A percentile compares a stretch with the other conserved stretches of the same genome.
Conservation (phyloP, 805 yeast genomes). For the Diddensiella transvaalensis region DNA sequence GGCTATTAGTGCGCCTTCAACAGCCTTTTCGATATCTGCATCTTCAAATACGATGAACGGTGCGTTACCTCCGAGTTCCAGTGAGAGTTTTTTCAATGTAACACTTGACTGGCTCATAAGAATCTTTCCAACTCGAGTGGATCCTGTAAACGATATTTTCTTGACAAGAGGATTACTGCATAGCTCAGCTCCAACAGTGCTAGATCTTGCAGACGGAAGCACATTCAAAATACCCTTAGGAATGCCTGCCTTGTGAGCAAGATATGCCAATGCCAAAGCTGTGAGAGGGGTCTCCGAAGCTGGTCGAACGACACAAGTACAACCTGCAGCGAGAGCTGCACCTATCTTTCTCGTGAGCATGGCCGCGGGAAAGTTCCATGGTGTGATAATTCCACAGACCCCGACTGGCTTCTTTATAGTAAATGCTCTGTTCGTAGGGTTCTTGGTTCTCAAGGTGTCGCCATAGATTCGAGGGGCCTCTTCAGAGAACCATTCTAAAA, state of each 20-base stretch:
- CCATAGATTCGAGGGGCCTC: conserved; percentile 63
- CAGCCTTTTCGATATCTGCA: conserved; percentile 63
- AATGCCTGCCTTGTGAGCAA: conserved; percentile 64
- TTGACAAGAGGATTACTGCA: conserved; percentile 54
- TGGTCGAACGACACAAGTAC: conserved; percentile 72
- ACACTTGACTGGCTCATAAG: conserved; percentile 57
- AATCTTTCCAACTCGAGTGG: conserved; percentile 67
- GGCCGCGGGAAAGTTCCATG: conserved; percentile 81
- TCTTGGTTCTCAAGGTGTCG: conserved; percentile 51
- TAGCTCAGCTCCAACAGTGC: conserved; percentile 24
- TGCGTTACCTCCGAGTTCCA: conserved; percentile 81
- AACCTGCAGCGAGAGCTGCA: conserved; percentile 77
- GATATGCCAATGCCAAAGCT: conserved; percentile 61
- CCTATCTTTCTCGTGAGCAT: conserved; percentile 71
- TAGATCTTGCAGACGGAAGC: conserved; percentile 42
- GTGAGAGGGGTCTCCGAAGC: conserved; percentile 73
- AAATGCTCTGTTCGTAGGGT: conserved; percentile 44
- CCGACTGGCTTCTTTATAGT: conserved; percentile 73
- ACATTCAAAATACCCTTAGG: conserved; percentile 69
- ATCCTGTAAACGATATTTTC: conserved; percentile 76
- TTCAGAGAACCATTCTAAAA: conserved; percentile 72
- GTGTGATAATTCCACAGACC: conserved; percentile 71
- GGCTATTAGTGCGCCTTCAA: conserved; percentile 59
- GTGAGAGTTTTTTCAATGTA: conserved; percentile 64
- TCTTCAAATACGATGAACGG: conserved; percentile 74